These are phyloP conservation scores for Leishmania amazonensis DNA, from an alignment of 208 protist genomes.

Conservation along the genomic window DNA sequence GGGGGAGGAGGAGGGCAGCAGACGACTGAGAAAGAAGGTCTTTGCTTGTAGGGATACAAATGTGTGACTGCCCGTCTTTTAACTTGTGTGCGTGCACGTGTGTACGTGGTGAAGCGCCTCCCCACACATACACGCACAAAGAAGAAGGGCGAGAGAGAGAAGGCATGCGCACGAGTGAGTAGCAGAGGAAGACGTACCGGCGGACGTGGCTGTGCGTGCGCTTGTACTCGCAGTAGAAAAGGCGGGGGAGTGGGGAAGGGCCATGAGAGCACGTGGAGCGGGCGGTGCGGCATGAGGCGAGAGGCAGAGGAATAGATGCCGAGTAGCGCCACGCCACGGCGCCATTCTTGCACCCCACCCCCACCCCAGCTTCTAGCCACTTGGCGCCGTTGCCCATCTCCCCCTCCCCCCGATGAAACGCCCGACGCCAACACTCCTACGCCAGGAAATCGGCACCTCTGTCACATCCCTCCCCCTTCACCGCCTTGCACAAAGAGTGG, in stretches of 20 bases:
- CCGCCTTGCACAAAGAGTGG: neutral
- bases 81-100: neutral
- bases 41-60: neutral
- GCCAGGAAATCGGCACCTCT: neutral
- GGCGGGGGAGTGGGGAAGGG: neutral
- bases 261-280: neutral
- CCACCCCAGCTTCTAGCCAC: neutral
- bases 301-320: neutral
- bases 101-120: neutral
- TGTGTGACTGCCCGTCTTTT: neutral
- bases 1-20: neutral
- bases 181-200: neutral
- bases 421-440: neutral
- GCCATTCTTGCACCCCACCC: neutral
- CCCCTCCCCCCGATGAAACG: neutral
- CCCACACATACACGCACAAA: too few species aligned
- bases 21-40: neutral
- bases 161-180: neutral
- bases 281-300: neutral
- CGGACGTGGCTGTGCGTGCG: neutral
- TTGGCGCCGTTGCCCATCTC: neutral
- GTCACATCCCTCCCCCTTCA: neutral
- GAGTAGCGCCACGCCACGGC: neutral
- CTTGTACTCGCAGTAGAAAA: neutral
- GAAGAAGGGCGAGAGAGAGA: neutral